Conservation (phyloP, 2,329 filamentous ascomycete genomes). For the Tolypocladium endophyticum region DNA sequence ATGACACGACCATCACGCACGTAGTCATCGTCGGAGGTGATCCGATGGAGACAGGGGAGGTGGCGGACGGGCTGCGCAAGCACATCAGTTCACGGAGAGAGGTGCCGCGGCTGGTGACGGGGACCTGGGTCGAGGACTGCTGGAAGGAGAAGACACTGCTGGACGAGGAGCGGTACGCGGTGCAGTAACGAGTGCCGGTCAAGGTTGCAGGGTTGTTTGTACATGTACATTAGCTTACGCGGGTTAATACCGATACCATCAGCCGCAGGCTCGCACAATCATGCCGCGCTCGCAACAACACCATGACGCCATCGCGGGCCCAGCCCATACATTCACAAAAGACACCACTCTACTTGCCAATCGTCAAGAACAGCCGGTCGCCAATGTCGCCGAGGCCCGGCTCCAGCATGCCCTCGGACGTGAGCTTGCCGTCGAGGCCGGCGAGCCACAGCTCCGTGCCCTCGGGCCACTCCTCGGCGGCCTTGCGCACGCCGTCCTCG, state of each 20-base stretch:
- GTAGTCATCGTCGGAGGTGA: constrained; percentile 43
- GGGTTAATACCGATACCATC: not conserved
- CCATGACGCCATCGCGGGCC: not conserved
- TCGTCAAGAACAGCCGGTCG: constrained; percentile 78
- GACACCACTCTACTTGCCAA: constrained; percentile 3
- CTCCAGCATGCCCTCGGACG: constrained; percentile 78
- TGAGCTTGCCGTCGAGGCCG: constrained; percentile 63
- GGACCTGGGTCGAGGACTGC: constrained; percentile 66
- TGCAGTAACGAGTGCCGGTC: constrained; percentile 7
- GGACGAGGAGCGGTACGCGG: constrained; percentile 59
- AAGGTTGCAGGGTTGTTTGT: not conserved
- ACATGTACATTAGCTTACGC: not conserved
- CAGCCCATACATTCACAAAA: not conserved
- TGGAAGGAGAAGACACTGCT: constrained; percentile 71
- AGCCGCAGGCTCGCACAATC: not conserved
- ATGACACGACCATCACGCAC: constrained; percentile 56
- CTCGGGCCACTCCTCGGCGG: constrained; percentile 68
- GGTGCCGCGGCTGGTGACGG: constrained; percentile 59
- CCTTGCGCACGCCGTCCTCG: constrained; percentile 55
- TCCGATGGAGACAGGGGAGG: constrained; percentile 23
- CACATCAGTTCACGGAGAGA: constrained; percentile 31
- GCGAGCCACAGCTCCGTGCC: constrained; percentile 74
- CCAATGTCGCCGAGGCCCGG: constrained; percentile 86
- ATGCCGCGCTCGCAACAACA: not conserved
- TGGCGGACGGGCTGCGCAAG: constrained; percentile 33